A percentile compares a stretch with the other conserved stretches of the same genome.
Evolutionary conservation across 225 moss, liverwort and hornwort species (phyloP).

Genomic region (Anthoceros angustus): DNA sequence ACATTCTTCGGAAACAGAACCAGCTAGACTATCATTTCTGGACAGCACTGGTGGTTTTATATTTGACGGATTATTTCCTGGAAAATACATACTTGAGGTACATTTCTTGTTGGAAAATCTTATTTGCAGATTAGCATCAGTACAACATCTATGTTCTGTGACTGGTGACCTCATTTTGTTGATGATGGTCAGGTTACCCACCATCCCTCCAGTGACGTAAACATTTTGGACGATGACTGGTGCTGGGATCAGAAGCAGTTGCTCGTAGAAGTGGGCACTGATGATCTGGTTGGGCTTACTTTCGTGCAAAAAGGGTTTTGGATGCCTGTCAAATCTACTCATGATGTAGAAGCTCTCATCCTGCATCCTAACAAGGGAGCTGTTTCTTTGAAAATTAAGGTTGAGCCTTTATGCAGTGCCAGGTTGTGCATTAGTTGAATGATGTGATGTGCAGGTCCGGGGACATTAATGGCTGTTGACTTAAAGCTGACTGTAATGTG

Average conservation of each 20-base stretch:
- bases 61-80: constrained; percentile 55
- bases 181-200: constrained; percentile 31
- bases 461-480: background rate
- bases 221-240: constrained; percentile 68
- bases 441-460: background rate
- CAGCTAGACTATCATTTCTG: constrained; percentile 23
- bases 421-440: background rate
- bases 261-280: constrained; percentile 45
- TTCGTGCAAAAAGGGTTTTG: constrained; percentile 69
- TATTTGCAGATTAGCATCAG: background rate
- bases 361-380: constrained; percentile 48
- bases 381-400: constrained; percentile 45
- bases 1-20: constrained; percentile 11
- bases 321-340: constrained; percentile 60
- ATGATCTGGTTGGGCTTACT: constrained; percentile 33
- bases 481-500: background rate
- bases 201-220: constrained; percentile 20
- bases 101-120: constrained; percentile 3
- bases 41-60: constrained; percentile 26
- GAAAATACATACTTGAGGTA: constrained; percentile 54
- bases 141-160: no score
- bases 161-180: background rate
- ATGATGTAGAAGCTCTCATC: constrained; percentile 47
- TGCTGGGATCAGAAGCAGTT: constrained; percentile 69
- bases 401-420: background rate